A percentile compares a stretch with the other conserved stretches of the same genome.
These are phyloP conservation scores for Macaranga tanarius DNA, from an alignment of 441 rosid genomes.

Conservation along the genomic window DNA sequence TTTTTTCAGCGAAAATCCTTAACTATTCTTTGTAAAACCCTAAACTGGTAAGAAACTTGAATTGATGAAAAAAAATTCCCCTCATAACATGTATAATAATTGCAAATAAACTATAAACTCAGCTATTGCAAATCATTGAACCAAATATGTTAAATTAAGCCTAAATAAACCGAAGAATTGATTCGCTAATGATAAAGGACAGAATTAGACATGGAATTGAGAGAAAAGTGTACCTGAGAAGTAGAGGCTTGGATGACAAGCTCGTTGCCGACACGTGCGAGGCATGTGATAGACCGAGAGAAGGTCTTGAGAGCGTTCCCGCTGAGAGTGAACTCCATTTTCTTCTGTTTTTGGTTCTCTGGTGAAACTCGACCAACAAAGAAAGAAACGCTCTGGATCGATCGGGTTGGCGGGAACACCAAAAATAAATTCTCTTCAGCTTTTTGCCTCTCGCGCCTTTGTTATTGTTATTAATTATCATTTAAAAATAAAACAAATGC, in stretches of 20 bases:
- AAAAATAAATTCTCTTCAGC: neutral
- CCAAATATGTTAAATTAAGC: no score
- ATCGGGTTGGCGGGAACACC: conserved; percentile 24
- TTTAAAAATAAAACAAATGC: no score
- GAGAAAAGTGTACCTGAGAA: conserved; percentile 41
- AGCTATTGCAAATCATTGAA: no score
- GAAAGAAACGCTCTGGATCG: neutral
- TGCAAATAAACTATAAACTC: no score
- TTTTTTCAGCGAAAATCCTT: neutral
- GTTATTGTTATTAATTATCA: no score
- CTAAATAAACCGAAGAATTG: no score
- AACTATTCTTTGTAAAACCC: conserved; percentile 6
- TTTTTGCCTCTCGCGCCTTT: no score
- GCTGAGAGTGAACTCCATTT: conserved; percentile 71
- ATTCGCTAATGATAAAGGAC: neutral
- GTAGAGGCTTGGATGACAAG: conserved; percentile 71
- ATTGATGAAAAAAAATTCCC: no score
- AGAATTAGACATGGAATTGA: neutral
- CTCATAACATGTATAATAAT: no score
- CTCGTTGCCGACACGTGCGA: conserved; percentile 82
- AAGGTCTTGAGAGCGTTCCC: conserved; percentile 79
- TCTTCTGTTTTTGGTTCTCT: neutral
- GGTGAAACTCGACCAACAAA: no score
- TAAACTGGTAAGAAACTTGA: neutral
- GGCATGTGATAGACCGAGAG: conserved; percentile 66